Percentiles rank a stretch among this genome's conserved stretches.
Evolutionary conservation across 306 rosid genomes (phyloP).

Genomic region (Chamaecrista fasciculata): DNA sequence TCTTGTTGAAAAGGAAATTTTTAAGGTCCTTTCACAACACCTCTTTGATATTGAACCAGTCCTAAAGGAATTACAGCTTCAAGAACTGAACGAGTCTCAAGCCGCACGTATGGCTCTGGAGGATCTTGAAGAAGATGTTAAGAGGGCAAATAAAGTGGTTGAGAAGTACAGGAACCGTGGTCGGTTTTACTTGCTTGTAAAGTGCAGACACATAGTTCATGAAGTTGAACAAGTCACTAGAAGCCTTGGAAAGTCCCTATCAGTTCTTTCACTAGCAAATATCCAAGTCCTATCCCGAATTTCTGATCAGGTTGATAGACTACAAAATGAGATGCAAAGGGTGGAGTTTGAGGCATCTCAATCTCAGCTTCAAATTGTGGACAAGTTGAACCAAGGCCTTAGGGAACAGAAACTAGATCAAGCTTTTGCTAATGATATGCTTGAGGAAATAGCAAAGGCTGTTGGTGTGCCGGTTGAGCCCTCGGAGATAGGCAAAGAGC

Average conservation of each 20-base stretch:
- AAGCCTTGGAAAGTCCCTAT: constrained; percentile 65
- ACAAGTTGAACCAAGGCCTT: constrained; percentile 64
- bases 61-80: constrained; percentile 65
- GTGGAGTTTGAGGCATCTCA: constrained; percentile 73
- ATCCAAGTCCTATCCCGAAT: constrained; percentile 61
- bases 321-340: constrained; percentile 80
- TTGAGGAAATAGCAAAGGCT: constrained; percentile 65
- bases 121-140: constrained; percentile 73
- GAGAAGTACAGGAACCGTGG: constrained; percentile 69
- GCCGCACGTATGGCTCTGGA: constrained; percentile 69
- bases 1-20: constrained; percentile 63
- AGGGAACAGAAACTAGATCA: constrained; percentile 66
- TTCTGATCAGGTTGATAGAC: constrained; percentile 63
- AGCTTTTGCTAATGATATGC: constrained; percentile 72
- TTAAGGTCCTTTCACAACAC: constrained; percentile 63
- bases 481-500: constrained; percentile 73
- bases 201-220: constrained; percentile 62
- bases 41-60: constrained; percentile 70
- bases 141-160: constrained; percentile 58
- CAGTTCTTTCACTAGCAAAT: constrained; percentile 60
- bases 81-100: constrained; percentile 70
- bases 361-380: constrained; percentile 62
- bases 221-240: constrained; percentile 80
- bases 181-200: constrained; percentile 61
- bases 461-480: constrained; percentile 90